phyloP scores from a whole-genome alignment of 1,284 basidiomycete species.

The Tilletiopsis washingtonensis region DNA sequence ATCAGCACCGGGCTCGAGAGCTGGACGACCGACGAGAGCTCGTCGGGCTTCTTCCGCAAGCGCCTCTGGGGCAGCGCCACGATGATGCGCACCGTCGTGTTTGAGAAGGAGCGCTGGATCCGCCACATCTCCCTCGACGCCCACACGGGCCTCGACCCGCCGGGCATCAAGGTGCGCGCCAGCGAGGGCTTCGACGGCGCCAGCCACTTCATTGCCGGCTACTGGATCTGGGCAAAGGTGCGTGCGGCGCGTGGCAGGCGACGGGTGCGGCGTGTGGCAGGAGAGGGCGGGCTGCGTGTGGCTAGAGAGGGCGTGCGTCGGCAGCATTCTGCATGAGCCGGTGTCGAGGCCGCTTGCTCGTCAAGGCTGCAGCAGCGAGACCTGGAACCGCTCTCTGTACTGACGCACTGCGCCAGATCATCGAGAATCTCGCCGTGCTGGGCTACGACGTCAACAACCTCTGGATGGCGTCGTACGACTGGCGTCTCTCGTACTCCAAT shows the following conservation, averaged over 20 bases:
- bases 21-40: slow-evolving; percentile 35
- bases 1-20: slow-evolving; percentile 43
- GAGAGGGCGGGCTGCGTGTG: too few species aligned
- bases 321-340: too few species aligned
- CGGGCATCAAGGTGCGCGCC: slow-evolving; percentile 78
- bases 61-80: slow-evolving; percentile 49
- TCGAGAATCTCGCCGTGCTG: slow-evolving; percentile 72
- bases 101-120: slow-evolving; percentile 82
- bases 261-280: too few species aligned
- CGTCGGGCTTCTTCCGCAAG: slow-evolving; percentile 36
- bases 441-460: slow-evolving; percentile 44
- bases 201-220: slow-evolving; percentile 74
- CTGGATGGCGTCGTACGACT: slow-evolving; percentile 45
- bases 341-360: too few species aligned
- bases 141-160: slow-evolving; percentile 77
- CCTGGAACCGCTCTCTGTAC: too few species aligned
- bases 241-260: slow-evolving; percentile 47
- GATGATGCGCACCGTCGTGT: slow-evolving; percentile 78
- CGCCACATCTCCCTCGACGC: slow-evolving; percentile 82
- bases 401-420: slow-evolving; percentile 73
- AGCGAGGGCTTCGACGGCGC: slow-evolving; percentile 71
- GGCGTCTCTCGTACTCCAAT: slow-evolving; percentile 78
- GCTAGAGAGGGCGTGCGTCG: too few species aligned
- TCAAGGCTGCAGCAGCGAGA: too few species aligned
- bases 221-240: slow-evolving; percentile 76